Base-by-base conservation (phyloP, 2,329 filamentous ascomycete genomes). In the Clarireedia sp. region DNA sequence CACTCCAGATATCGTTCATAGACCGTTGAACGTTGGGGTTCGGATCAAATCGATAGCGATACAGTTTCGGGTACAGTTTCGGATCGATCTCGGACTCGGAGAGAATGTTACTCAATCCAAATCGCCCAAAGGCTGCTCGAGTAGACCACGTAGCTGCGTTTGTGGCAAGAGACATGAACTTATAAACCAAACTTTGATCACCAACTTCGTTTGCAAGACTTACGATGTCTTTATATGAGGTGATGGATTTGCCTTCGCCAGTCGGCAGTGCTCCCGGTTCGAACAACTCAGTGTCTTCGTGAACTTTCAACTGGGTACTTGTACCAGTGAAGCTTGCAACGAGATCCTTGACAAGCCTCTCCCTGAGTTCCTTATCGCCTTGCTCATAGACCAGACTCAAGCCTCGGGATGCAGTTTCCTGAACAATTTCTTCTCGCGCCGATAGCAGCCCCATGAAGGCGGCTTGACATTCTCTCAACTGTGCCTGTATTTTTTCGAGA, bases 1-100 rank as follows among this genome's bases (percentile, higher is more conserved):
- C 86, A 65, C 88, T 91, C 94, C 94, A 99, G 62, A 99, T 97
- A 60, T 95, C 90, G 56, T 95, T 91, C 94, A 99, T 99, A 0
- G 92, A 96, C 48, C 85, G 80, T 68, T 92, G 89, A 12, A 97
- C 94, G 61, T 95, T 96, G 2, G 85, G 79, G 67, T 96, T 97
- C 0, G 94, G 94, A 69, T 99, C 94, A 59, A 97, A 97, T 49
- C 90, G 80, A 71, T 97, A 99, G 48, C 94, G 82, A 71, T 87
- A 99, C 2, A 99, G 80, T 72, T 96, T 97, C 0, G 91, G 90
- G 65, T 96, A 97, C 16, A 99, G 80, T 69, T 95, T 96, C 0
- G 91, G 90, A 64, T 97, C 95, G 57, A 94, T 80, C 57, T 83
- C 80, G 0, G 91, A 91, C 65, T 95, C 90, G 0, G 90, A 94